Evolutionary conservation across 2,329 filamentous ascomycete genomes (phyloP).

Genomic region (Metarhizium guizhouense): DNA sequence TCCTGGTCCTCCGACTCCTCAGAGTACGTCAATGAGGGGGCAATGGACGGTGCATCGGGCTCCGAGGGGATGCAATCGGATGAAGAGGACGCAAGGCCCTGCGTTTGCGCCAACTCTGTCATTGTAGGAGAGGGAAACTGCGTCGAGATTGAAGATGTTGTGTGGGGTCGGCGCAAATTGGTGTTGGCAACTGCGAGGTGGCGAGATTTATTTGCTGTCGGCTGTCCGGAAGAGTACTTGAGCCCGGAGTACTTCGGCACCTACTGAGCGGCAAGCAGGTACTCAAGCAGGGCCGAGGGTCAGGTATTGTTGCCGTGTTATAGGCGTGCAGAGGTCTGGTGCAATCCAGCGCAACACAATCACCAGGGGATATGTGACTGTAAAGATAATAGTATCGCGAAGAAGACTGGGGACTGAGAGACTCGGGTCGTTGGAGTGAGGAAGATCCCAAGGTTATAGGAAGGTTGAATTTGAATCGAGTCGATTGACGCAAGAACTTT

Average conservation of each 20-base stretch:
- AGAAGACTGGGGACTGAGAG: background rate
- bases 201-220: background rate
- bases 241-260: background rate
- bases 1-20: slow-evolving; percentile 53
- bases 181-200: background rate
- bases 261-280: background rate
- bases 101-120: slow-evolving; percentile 25
- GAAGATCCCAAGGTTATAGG: background rate
- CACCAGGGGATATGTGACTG: background rate
- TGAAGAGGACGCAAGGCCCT: slow-evolving; percentile 30
- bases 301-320: background rate
- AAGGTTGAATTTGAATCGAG: background rate
- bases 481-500: background rate
- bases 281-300: background rate
- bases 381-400: background rate
- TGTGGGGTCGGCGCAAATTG: background rate
- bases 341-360: background rate
- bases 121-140: slow-evolving; percentile 11
- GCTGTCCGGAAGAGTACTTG: no score
- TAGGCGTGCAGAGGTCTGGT: background rate
- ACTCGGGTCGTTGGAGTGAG: background rate
- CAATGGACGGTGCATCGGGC: slow-evolving; percentile 38
- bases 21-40: slow-evolving; percentile 55
- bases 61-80: slow-evolving; percentile 36
- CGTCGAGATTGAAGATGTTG: background rate